A percentile compares a stretch with the other conserved stretches of the same genome.
Evolutionary conservation across 1,284 basidiomycete genomes (phyloP).

Genomic region (Amylostereum chailletii): DNA sequence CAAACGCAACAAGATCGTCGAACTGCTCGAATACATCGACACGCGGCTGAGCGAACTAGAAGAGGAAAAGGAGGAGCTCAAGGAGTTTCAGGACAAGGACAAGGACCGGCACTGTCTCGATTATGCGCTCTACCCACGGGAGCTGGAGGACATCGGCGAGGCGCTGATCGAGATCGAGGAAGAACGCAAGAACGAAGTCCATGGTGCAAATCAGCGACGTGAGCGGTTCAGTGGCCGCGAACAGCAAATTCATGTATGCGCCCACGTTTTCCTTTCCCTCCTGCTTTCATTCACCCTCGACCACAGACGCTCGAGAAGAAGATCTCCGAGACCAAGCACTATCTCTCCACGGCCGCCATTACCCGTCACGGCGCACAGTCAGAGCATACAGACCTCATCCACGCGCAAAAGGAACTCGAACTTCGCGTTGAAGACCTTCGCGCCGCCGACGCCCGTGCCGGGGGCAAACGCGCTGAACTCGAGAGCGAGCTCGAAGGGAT

Average conservation of each 20-base stretch:
- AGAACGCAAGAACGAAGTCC: slow-evolving; percentile 76
- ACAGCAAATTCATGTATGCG: slow-evolving; percentile 68
- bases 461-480: slow-evolving; percentile 56
- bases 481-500: slow-evolving; percentile 59
- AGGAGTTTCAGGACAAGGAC: slow-evolving; percentile 94
- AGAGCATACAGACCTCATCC: slow-evolving; percentile 75
- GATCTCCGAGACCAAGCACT: slow-evolving; percentile 65
- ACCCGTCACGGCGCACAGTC: slow-evolving; percentile 66
- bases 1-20: slow-evolving; percentile 87
- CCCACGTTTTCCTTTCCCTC: background rate
- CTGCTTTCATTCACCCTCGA: background rate
- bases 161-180: slow-evolving; percentile 80
- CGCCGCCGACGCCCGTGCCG: slow-evolving; percentile 49
- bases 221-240: slow-evolving; percentile 81
- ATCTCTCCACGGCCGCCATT: slow-evolving; percentile 59
- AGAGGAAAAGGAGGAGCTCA: slow-evolving; percentile 95
- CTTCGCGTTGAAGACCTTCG: slow-evolving; percentile 79
- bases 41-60: slow-evolving; percentile 86
- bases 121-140: slow-evolving; percentile 88
- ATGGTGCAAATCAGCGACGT: slow-evolving; percentile 73
- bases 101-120: slow-evolving; percentile 92
- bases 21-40: slow-evolving; percentile 88
- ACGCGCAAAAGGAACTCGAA: slow-evolving; percentile 72
- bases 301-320: slow-evolving; percentile 64
- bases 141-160: slow-evolving; percentile 82